Percentiles rank a stretch among this genome's conserved stretches.
Evolutionary conservation across 2,329 filamentous ascomycete species (phyloP).

Genomic region (Calycina herbarum): DNA sequence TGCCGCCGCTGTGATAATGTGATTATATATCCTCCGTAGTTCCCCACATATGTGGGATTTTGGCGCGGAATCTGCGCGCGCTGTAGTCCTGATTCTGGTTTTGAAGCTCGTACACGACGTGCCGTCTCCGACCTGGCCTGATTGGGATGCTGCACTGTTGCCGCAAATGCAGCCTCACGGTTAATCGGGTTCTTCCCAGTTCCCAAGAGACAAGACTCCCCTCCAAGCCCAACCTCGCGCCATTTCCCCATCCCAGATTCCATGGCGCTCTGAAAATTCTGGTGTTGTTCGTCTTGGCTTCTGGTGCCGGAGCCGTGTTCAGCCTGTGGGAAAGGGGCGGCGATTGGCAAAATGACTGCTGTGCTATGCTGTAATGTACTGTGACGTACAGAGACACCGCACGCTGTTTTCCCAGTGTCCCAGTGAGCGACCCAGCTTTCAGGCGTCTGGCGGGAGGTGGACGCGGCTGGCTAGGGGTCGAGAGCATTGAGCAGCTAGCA

Average conservation of each 20-base stretch:
- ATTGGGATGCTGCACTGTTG: neutral
- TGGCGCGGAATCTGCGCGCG: neutral
- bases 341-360: too few relatives aligned
- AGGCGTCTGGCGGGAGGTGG: neutral
- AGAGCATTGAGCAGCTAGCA: neutral
- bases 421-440: neutral
- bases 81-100: neutral
- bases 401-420: neutral
- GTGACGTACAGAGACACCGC: neutral
- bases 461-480: neutral
- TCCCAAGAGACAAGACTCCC: neutral
- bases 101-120: neutral
- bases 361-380: neutral
- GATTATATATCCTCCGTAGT: slow-evolving; percentile 3
- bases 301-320: neutral
- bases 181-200: slow-evolving; percentile 7
- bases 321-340: neutral
- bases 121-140: neutral
- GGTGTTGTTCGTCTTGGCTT: neutral
- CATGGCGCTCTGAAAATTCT: neutral
- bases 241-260: neutral
- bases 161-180: neutral
- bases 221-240: neutral
- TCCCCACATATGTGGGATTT: neutral
- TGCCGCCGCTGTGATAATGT: slow-evolving; percentile 1